phyloP scores from a whole-genome alignment of 2,329 filamentous ascomycete species.

The Monosporascus sp. region DNA sequence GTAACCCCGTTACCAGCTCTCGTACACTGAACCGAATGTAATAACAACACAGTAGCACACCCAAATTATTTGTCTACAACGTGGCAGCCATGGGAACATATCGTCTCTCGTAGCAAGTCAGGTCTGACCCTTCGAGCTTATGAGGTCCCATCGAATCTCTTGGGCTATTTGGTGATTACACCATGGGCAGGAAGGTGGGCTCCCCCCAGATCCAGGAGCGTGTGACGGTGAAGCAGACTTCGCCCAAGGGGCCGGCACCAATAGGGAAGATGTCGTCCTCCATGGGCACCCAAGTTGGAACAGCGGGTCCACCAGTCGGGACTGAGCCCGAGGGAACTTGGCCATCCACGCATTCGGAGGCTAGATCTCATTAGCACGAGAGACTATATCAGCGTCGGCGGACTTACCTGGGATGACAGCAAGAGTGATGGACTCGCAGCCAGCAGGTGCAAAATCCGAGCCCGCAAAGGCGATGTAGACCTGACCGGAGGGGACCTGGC shows the following conservation, averaged over 20 bases:
- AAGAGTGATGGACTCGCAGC: conserved; percentile 1
- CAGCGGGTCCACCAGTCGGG: background rate
- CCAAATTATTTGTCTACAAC: too few species aligned
- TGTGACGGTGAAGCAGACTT: conserved; percentile 9
- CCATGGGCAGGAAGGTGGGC: conserved; percentile 13
- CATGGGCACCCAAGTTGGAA: background rate
- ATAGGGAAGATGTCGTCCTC: conserved; percentile 4
- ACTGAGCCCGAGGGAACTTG: background rate
- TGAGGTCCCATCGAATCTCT: background rate
- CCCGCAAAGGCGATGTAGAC: conserved; percentile 6
- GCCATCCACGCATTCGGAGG: background rate
- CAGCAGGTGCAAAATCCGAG: background rate
- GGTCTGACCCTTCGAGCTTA: background rate
- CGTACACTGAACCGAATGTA: too few species aligned
- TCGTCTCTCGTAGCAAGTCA: too few species aligned
- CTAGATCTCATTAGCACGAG: background rate
- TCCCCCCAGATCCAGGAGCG: conserved; percentile 10
- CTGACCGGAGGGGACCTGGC: conserved; percentile 5
- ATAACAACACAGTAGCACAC: too few species aligned
- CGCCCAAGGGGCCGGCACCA: conserved; percentile 8
- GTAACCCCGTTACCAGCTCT: too few species aligned
- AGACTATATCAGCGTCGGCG: background rate
- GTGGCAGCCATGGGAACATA: too few species aligned
- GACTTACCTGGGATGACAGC: background rate
- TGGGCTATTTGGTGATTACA: background rate